Percentiles rank a stretch among this genome's conserved stretches.
phyloP scores from a whole-genome alignment of 2,329 filamentous ascomycete genomes.

The Fusarium protoensiforme region DNA sequence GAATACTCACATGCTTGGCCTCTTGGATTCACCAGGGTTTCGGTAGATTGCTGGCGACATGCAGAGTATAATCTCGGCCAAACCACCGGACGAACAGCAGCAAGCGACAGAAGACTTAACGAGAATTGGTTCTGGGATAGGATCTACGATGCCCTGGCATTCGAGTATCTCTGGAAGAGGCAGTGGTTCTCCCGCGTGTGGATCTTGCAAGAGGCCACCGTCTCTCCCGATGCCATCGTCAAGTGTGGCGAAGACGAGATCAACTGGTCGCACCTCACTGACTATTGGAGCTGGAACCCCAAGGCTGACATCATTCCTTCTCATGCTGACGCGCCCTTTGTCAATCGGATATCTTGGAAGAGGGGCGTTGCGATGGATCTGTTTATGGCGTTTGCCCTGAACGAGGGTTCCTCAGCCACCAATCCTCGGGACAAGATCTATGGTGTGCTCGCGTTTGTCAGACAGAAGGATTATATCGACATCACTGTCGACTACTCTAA shows the following conservation, averaged over 20 bases:
- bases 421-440: not conserved
- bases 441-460: not conserved
- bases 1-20: not conserved
- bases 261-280: not conserved
- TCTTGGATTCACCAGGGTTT: not conserved
- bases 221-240: not conserved
- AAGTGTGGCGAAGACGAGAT: not conserved
- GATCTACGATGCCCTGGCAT: not conserved
- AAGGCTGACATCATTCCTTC: not conserved
- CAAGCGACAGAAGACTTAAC: not conserved
- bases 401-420: not conserved
- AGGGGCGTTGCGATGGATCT: not conserved
- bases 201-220: not conserved
- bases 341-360: not conserved
- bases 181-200: not conserved
- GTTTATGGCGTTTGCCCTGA: not conserved
- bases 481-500: not conserved
- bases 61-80: not conserved
- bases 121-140: not conserved
- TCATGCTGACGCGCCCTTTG: not conserved
- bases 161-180: not conserved
- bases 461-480: not conserved
- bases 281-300: not conserved
- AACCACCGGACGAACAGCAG: not conserved
- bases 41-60: not conserved